Evolutionary conservation across 352 stramenopile species (phyloP), one percentile per base, ranked within the genome.

Genomic region (Phytophthora multivora): DNA sequence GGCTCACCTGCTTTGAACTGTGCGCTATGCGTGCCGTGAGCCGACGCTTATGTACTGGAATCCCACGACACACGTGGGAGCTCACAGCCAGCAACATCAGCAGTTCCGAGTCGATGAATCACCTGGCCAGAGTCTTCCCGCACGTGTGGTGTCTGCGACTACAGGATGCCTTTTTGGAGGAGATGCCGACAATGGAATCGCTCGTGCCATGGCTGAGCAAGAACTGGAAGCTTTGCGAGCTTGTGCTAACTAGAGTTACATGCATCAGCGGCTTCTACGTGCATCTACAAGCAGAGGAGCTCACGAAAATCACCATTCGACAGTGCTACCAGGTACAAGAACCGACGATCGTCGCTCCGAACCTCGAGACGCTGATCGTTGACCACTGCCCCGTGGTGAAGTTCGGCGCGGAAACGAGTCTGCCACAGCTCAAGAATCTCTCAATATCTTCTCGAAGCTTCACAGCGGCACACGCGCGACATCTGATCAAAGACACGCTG

Each of bases 321-420:
- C 66, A 90, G 51, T 93, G 83, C 55, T 85, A 80, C 55, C 70
- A 88, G 40, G 55, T 93, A 53, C 75, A 80, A 51, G 63, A 75
- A 11, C 83, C 76, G 1, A 55, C 70, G 13, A 73, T 91, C 23
- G 12, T 62, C 7, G 68, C 66, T 3, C 54, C 69, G 4, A 66
- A 63, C 3, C 50, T 84, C 50, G 69, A 80, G 26, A 49, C 31
- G 9, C 19, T 93, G 11, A 39, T 71, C 8, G 59, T 93, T 5
- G 47, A 81, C 5, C 69, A 86, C 41, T 86, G 80, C 18, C 63
- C 78, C 9, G 23, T 89, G 10, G 72, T 53, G 2, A 54, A 66
- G 15, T 80, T 93, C 18, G 64, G 75, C 23, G 30, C 63, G 1
- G 71, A 76, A 15, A 83, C 79, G 19, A 72, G 48, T 8, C 68